Percentiles rank a stretch among this genome's conserved stretches.
phyloP scores from a whole-genome alignment of 2,329 filamentous ascomycete genomes.

The Neophaeococcomyces mojaviensis region DNA sequence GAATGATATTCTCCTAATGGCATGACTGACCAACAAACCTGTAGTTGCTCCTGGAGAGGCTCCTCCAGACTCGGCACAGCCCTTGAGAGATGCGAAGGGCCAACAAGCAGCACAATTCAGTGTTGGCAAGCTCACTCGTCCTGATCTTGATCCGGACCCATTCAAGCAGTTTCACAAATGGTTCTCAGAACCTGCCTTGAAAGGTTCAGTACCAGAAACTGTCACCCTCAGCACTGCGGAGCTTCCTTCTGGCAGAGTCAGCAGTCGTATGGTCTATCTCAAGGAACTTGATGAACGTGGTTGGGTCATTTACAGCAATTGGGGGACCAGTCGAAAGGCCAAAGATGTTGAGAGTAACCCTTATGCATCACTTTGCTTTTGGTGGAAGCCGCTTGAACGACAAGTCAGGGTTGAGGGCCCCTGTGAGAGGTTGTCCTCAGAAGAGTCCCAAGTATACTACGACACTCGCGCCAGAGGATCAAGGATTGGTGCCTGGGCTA shows the following conservation, averaged over 20 bases:
- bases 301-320: conserved; percentile 92
- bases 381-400: conserved; percentile 78
- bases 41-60: conserved; percentile 9
- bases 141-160: conserved; percentile 58
- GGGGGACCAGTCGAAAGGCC: conserved; percentile 65
- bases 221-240: conserved; percentile 78
- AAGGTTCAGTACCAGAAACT: conserved; percentile 73
- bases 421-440: conserved; percentile 56
- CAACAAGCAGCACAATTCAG: conserved; percentile 71
- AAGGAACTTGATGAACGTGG: conserved; percentile 81
- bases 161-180: conserved; percentile 81
- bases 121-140: conserved; percentile 52
- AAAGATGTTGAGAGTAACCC: conserved; percentile 64
- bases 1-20: background rate
- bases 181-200: conserved; percentile 66
- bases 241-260: conserved; percentile 76
- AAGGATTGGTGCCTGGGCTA: conserved; percentile 87
- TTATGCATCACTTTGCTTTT: conserved; percentile 78
- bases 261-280: conserved; percentile 80
- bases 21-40: background rate
- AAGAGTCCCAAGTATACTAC: conserved; percentile 65
- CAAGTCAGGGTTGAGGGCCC: conserved; percentile 85
- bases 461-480: conserved; percentile 66
- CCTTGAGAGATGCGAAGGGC: conserved; percentile 32
- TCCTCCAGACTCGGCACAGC: conserved; percentile 28